Evolutionary conservation across 2,329 filamentous ascomycete genomes (phyloP).

Genomic region (Pseudogymnoascus sp.): DNA sequence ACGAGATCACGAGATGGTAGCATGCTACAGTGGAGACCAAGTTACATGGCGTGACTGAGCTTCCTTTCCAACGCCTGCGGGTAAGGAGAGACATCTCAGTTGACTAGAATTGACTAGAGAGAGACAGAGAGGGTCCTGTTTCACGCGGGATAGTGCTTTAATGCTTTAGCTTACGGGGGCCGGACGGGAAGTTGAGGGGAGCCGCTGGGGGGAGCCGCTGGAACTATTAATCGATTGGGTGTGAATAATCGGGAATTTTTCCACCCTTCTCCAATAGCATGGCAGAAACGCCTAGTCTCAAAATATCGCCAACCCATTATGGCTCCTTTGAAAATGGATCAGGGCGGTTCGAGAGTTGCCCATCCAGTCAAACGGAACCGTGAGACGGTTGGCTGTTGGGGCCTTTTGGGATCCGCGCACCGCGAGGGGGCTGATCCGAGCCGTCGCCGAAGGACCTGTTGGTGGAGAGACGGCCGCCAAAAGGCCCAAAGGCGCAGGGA

Average conservation of each 20-base stretch:
- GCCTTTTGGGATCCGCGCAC: not conserved
- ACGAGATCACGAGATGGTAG: slow-evolving; percentile 3
- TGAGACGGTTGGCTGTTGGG: not conserved
- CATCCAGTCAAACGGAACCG: slow-evolving; percentile 7
- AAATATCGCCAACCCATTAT: not conserved
- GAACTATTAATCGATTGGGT: slow-evolving; percentile 2
- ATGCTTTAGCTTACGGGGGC: slow-evolving; percentile 4
- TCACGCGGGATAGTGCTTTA: slow-evolving; percentile 3
- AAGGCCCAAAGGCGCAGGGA: not conserved
- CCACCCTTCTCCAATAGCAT: not conserved
- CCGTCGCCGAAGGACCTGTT: not conserved
- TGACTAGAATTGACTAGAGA: not conserved
- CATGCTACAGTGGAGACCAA: not conserved
- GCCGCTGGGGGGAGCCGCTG: slow-evolving; percentile 4
- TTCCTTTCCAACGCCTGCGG: slow-evolving; percentile 3
- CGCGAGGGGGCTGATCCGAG: not conserved
- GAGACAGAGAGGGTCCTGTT: slow-evolving; percentile 1
- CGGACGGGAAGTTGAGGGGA: not conserved
- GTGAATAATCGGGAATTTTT: slow-evolving; percentile 2
- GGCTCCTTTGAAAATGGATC: not conserved
- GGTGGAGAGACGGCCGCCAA: not conserved
- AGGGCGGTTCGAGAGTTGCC: not conserved
- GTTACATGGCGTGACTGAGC: not conserved
- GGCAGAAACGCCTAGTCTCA: not conserved
- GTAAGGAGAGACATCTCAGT: not conserved